Percentiles rank a stretch among this genome's conserved stretches.
phyloP scores from a whole-genome alignment of 225 moss, liverwort and hornwort genomes.

The Lunularia cruciata region DNA sequence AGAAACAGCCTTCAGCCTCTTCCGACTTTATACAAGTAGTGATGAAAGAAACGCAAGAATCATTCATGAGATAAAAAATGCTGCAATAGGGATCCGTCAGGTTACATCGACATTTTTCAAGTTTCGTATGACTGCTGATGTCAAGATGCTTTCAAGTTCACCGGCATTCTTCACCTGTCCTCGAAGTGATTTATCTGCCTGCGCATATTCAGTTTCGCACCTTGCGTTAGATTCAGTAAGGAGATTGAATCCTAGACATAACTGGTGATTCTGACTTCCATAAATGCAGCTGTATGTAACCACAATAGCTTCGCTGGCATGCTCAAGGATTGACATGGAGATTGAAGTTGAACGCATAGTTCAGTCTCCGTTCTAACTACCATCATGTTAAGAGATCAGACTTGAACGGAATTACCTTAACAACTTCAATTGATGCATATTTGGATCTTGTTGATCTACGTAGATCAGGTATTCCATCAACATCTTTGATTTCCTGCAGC shows the following conservation, averaged over 20 bases:
- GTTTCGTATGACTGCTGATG: slow-evolving; percentile 77
- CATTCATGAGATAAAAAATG: no score
- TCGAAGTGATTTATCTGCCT: slow-evolving; percentile 69
- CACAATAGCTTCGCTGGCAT: not conserved
- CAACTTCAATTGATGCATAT: slow-evolving; percentile 56
- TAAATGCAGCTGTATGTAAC: not conserved
- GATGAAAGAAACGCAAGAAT: no score
- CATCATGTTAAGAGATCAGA: not conserved
- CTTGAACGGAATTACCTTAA: slow-evolving; percentile 69
- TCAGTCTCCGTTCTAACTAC: not conserved
- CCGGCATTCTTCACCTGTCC: slow-evolving; percentile 59
- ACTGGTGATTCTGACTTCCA: not conserved
- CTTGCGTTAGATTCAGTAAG: not conserved
- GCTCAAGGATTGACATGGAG: not conserved
- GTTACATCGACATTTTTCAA: slow-evolving; percentile 75
- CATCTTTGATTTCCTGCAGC: slow-evolving; percentile 66
- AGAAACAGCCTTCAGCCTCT: no score
- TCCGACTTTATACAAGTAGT: no score
- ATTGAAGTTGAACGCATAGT: not conserved
- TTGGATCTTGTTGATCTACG: slow-evolving; percentile 73
- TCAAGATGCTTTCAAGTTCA: slow-evolving; percentile 67
- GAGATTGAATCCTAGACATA: not conserved
- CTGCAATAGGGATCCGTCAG: not conserved
- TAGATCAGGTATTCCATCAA: slow-evolving; percentile 78
- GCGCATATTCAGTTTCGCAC: slow-evolving; percentile 11